phyloP scores from a whole-genome alignment of 2,329 filamentous ascomycete species.

The Colletotrichum plurivorum region DNA sequence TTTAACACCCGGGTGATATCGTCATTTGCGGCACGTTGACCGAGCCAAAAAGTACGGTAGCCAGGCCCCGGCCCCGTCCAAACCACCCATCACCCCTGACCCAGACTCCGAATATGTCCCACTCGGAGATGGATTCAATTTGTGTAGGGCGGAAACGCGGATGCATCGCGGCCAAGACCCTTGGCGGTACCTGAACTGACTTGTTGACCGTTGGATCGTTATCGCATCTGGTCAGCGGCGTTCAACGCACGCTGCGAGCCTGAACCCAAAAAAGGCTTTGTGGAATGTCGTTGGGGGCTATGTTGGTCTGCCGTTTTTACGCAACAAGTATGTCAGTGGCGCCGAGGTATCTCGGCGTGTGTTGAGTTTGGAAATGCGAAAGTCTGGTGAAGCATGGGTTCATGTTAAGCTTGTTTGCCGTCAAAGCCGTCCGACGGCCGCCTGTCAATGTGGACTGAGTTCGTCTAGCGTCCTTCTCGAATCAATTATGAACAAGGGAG shows the following conservation, averaged over 20 bases:
- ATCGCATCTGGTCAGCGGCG: no score
- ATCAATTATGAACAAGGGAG: no score
- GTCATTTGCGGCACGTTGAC: not conserved
- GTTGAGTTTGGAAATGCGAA: not conserved
- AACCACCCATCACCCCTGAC: no score
- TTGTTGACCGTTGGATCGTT: not conserved
- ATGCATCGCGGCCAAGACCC: not conserved
- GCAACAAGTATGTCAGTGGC: no score
- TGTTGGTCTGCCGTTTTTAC: no score
- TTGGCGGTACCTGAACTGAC: not conserved
- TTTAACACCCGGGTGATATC: not conserved
- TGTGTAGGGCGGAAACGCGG: not conserved
- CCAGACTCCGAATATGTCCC: not conserved
- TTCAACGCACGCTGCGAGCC: no score
- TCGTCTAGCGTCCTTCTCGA: no score
- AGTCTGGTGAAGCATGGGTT: not conserved
- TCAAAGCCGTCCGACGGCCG: not conserved
- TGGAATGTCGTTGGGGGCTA: not conserved
- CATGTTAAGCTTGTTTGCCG: not conserved
- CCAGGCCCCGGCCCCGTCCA: no score
- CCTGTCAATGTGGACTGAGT: not conserved
- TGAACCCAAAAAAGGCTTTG: no score
- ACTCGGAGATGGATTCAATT: not conserved
- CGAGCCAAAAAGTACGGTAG: no score
- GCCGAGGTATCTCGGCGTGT: no score